Conservation (phyloP, 768 basidiomycete species). For the Tricholoma sp. region DNA sequence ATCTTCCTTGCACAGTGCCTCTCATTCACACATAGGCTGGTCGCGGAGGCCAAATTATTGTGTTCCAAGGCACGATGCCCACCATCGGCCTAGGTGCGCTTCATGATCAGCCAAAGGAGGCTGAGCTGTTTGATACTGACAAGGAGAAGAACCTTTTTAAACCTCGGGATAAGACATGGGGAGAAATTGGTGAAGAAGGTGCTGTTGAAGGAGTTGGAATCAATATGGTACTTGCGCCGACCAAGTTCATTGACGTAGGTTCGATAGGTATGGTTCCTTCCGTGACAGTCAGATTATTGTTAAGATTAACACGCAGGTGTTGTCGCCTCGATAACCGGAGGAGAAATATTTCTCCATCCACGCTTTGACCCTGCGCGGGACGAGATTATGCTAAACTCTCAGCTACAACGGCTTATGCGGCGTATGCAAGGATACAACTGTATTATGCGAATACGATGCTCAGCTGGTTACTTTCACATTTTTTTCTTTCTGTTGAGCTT, state of each 20-base stretch:
- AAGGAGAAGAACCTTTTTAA: slow-evolving; percentile 80
- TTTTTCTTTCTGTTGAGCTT: slow-evolving; percentile 1
- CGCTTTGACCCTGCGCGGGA: slow-evolving; percentile 76
- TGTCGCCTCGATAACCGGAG: slow-evolving; percentile 74
- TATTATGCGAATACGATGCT: slow-evolving; percentile 76
- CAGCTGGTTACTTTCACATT: slow-evolving; percentile 55
- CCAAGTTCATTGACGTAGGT: slow-evolving; percentile 77
- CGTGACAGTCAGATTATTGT: background rate
- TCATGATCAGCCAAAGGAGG: slow-evolving; percentile 50
- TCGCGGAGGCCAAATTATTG: slow-evolving; percentile 71
- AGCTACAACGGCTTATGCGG: slow-evolving; percentile 62
- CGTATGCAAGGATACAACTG: slow-evolving; percentile 79
- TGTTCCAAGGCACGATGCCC: slow-evolving; percentile 69
- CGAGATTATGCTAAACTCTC: slow-evolving; percentile 59
- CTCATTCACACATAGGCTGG: slow-evolving; percentile 38
- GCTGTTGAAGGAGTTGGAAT: slow-evolving; percentile 88
- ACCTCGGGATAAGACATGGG: slow-evolving; percentile 78
- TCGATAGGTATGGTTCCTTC: slow-evolving; percentile 57
- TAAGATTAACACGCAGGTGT: slow-evolving; percentile 36
- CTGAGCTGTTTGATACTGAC: slow-evolving; percentile 71
- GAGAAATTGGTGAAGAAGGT: slow-evolving; percentile 80
- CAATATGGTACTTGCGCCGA: slow-evolving; percentile 82
- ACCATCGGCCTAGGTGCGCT: slow-evolving; percentile 72
- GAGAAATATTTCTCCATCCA: slow-evolving; percentile 89
- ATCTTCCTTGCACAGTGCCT: background rate